Evolutionary conservation across 2,329 filamentous ascomycete genomes (phyloP).

Genomic region (Scolecobasidium constrictum): DNA sequence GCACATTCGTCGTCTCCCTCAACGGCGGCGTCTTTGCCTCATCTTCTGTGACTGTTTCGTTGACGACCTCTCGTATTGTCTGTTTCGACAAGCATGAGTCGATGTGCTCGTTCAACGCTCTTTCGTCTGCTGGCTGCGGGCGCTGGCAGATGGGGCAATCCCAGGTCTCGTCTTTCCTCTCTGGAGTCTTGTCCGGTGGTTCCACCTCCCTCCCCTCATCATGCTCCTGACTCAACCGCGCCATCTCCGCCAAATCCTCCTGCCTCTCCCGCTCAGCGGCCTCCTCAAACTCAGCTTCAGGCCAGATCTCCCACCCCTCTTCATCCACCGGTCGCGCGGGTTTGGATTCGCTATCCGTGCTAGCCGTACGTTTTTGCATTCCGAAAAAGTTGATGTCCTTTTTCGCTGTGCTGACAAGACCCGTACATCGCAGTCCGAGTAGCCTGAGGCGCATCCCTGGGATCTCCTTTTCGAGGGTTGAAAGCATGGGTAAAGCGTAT

Average conservation of each 20-base stretch:
- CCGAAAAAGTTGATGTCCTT: conserved; percentile 75
- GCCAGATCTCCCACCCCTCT: conserved; percentile 55
- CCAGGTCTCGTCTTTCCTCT: conserved; percentile 46
- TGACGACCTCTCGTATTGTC: conserved; percentile 64
- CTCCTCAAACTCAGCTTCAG: conserved; percentile 55
- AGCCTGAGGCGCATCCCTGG: conserved; percentile 69
- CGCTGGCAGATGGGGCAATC: conserved; percentile 79
- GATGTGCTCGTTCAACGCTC: conserved; percentile 79
- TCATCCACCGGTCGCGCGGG: conserved; percentile 23
- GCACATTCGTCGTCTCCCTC: not conserved
- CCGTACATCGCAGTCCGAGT: conserved; percentile 81
- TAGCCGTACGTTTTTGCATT: conserved; percentile 15
- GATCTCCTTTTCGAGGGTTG: conserved; percentile 74
- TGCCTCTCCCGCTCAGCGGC: conserved; percentile 49
- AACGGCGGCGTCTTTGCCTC: not conserved
- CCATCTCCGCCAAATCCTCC: conserved; percentile 50
- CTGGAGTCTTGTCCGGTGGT: conserved; percentile 1
- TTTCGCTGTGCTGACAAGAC: conserved; percentile 78
- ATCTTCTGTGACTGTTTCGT: not conserved
- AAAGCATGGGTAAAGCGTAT: conserved; percentile 69
- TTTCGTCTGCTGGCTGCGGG: conserved; percentile 65
- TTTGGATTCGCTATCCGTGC: conserved; percentile 8
- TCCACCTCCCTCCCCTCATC: conserved; percentile 13
- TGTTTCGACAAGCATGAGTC: conserved; percentile 80
- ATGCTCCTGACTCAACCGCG: conserved; percentile 49